Evolutionary conservation across 495 filamentous ascomycete species (phyloP).

Genomic region (Apodospora peruviana): DNA sequence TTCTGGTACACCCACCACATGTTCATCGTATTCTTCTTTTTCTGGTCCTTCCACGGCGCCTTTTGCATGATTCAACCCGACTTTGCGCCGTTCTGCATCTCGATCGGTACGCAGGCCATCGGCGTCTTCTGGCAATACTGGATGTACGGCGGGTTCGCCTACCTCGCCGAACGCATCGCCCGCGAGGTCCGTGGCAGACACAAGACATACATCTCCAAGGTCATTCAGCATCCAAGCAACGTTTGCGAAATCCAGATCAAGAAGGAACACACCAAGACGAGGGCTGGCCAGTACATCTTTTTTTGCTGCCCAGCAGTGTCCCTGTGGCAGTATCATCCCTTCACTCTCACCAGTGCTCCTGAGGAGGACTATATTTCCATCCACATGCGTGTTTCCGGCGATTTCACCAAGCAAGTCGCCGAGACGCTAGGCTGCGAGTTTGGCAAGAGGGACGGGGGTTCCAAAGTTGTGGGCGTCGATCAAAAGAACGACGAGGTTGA

Average conservation of each 20-base stretch:
- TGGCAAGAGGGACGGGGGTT: slow-evolving; percentile 47
- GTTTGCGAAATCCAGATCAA: slow-evolving; percentile 83
- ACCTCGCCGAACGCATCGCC: slow-evolving; percentile 63
- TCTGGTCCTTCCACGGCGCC: slow-evolving; percentile 74
- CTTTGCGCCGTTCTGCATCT: slow-evolving; percentile 61
- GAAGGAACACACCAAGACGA: slow-evolving; percentile 71
- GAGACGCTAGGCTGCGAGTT: slow-evolving; percentile 65
- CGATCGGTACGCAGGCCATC: slow-evolving; percentile 52
- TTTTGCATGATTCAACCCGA: slow-evolving; percentile 81
- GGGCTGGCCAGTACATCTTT: slow-evolving; percentile 77
- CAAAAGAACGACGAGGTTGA: slow-evolving; percentile 54
- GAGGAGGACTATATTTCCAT: slow-evolving; percentile 81
- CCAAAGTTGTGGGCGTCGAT: slow-evolving; percentile 61
- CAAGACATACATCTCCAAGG: slow-evolving; percentile 75
- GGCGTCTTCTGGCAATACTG: slow-evolving; percentile 79
- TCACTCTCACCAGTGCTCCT: slow-evolving; percentile 72
- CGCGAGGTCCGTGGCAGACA: slow-evolving; percentile 66
- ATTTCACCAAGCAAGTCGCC: slow-evolving; percentile 62
- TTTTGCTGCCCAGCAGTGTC: slow-evolving; percentile 77
- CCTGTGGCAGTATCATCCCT: slow-evolving; percentile 74
- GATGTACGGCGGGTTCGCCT: slow-evolving; percentile 69
- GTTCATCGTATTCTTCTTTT: slow-evolving; percentile 73
- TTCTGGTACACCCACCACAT: slow-evolving; percentile 80
- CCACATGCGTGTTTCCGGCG: slow-evolving; percentile 65
- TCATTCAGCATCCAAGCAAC: slow-evolving; percentile 77